Evolutionary conservation across 2,329 filamentous ascomycete genomes (phyloP).

Genomic region (Penicillium sp.): DNA sequence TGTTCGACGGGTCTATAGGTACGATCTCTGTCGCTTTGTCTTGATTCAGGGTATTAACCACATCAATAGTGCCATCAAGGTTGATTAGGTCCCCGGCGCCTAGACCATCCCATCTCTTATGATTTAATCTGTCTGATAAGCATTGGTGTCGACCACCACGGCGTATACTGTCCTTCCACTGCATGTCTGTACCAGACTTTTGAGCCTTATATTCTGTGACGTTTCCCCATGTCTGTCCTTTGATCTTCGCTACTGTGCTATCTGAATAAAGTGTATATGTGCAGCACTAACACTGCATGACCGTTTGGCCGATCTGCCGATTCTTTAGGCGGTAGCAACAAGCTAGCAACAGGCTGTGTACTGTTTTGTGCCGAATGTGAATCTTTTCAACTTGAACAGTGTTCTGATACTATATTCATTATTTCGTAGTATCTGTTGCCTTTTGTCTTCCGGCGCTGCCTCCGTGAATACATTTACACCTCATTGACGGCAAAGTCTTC

Average conservation of each 20-base stretch:
- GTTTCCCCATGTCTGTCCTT: neutral
- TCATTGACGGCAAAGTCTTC: too few species aligned
- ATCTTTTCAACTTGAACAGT: too few species aligned
- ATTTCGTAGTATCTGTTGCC: too few species aligned
- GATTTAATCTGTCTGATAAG: slow-evolving; percentile 23
- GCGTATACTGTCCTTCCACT: slow-evolving; percentile 23
- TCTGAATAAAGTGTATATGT: neutral
- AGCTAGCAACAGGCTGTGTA: neutral
- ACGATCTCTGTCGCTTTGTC: slow-evolving; percentile 33
- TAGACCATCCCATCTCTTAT: slow-evolving; percentile 2
- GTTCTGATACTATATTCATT: too few species aligned
- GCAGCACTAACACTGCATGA: neutral
- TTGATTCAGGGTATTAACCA: slow-evolving; percentile 7
- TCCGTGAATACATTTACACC: too few species aligned
- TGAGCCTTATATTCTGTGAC: neutral
- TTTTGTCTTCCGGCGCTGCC: too few species aligned
- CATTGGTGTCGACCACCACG: slow-evolving; percentile 27
- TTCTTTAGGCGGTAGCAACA: neutral
- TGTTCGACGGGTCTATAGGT: slow-evolving; percentile 81
- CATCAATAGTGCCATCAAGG: slow-evolving; percentile 37
- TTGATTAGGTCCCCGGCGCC: slow-evolving; percentile 30
- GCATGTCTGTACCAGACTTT: slow-evolving; percentile 12
- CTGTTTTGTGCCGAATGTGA: neutral
- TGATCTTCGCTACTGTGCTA: neutral
- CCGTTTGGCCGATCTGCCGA: too few species aligned